These are phyloP conservation scores for Ilyonectria robusta DNA, from an alignment of 2,329 filamentous ascomycete species.

Conservation along the genomic window DNA sequence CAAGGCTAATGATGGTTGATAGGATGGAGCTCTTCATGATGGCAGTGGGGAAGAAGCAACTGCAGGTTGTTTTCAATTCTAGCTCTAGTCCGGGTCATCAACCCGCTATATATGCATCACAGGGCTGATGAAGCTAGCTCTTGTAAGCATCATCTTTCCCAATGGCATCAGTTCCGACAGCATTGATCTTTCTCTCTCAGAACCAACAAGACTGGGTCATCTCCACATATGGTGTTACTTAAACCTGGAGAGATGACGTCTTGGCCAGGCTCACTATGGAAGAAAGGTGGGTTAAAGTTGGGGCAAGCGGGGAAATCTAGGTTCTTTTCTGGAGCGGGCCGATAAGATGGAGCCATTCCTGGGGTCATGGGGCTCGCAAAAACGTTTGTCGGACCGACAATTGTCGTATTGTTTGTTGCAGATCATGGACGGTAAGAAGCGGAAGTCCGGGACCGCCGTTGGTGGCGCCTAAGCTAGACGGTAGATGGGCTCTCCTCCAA, in stretches of 20 bases:
- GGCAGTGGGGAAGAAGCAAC: neutral
- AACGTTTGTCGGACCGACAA: neutral
- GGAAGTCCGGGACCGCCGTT: no score
- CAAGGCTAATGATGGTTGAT: neutral
- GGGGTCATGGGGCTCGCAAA: neutral
- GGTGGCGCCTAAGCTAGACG: no score
- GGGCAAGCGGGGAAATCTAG: neutral
- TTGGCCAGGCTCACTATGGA: neutral
- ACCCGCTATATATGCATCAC: neutral
- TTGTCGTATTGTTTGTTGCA: neutral
- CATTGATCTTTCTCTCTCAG: neutral
- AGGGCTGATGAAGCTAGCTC: neutral
- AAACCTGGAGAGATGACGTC: neutral
- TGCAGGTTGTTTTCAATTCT: neutral
- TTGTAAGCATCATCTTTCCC: neutral
- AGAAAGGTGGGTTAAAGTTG: neutral
- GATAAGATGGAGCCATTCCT: neutral
- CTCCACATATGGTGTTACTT: neutral
- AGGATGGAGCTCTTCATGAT: neutral
- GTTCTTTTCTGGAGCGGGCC: neutral
- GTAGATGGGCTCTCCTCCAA: no score
- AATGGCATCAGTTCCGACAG: neutral
- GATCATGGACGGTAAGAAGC: neutral
- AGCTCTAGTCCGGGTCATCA: neutral
- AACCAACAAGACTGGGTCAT: neutral